Evolutionary conservation across 805 yeast genomes (phyloP), one percentile per base, ranked within the genome.

Genomic region (Metschnikowia drakensbergensis): DNA sequence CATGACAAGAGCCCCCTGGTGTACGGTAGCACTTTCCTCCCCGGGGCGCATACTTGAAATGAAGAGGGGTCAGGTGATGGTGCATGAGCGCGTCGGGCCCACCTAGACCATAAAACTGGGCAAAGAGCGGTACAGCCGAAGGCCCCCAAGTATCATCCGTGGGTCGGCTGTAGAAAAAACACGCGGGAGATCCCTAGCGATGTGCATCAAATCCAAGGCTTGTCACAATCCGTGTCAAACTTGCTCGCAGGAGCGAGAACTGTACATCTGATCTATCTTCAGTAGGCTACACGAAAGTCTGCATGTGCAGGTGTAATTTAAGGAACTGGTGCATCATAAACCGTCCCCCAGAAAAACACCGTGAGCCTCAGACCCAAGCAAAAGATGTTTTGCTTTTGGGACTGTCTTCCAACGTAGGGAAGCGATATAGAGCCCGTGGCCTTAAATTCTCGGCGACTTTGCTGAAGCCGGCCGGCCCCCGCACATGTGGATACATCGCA

Each of bases 401-500:
- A 1, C 17, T 17, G 17, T 17, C 17, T 17, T 17, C 17, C 17
- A 17, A 17, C 17, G 17, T 17, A 17, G 17, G 17, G 17, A 17
- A 17, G 17, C 1, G 3, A 4, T 26, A 8, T 11, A 11, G n/a
- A n/a, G 30, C 25, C 36, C 17, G 17, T 17, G 17, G 17, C 17
- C 17, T 17, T 17, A 17, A 17, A 17, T 2, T 17, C 17, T 17
- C 2, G 17, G 38, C n/a, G 22, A 11, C 23, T 11, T 27, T 9
- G 26, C 25, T 11, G 27, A 17, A 5, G 35, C 29, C 23, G 30
- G 34, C 34, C 25, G 7, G 33, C 28, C 46, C 46, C 46, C 45
- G 45, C 45, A 42, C 17, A 32, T 32, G 45, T 33, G 45, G 37
- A 6, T 17, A 26, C 40, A 22, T 11, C 39, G 33, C 39, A 28